Conservation (phyloP, 768 basidiomycete genomes). For the Lentinula aciculospora region DNA sequence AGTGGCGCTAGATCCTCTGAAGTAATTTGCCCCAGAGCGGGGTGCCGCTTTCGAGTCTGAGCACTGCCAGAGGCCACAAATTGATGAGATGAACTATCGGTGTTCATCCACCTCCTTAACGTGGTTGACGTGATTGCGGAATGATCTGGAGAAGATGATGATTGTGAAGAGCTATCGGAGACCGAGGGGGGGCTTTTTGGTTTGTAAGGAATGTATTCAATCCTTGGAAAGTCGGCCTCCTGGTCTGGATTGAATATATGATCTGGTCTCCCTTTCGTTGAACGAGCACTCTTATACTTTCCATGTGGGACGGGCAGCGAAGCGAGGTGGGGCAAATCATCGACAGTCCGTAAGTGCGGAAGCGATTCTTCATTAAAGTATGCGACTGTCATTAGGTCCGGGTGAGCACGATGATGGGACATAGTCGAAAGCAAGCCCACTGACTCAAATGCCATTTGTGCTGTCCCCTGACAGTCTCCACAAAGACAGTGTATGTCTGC, state of each 20-base stretch:
- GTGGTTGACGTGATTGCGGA: background rate
- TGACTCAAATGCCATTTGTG: conserved; percentile 81
- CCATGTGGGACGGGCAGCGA: conserved; percentile 15
- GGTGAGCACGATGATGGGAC: conserved; percentile 6
- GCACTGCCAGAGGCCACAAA: background rate
- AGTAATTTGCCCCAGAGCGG: conserved; percentile 1
- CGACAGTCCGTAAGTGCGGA: conserved; percentile 52
- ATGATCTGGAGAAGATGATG: background rate
- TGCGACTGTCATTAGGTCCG: conserved; percentile 43
- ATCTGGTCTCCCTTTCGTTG: conserved; percentile 51
- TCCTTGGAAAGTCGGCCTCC: conserved; percentile 28
- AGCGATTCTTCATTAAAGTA: conserved; percentile 75
- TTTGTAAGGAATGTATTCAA: conserved; percentile 42
- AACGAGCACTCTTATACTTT: conserved; percentile 67
- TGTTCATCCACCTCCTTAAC: conserved; percentile 8
- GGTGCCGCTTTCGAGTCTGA: background rate
- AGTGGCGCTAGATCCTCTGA: conserved; percentile 51
- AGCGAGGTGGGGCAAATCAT: conserved; percentile 50
- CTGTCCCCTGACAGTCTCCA: conserved; percentile 59
- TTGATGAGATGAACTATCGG: conserved; percentile 2
- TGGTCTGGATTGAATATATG: conserved; percentile 44
- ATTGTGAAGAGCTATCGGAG: conserved; percentile 3
- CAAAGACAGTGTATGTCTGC: conserved; percentile 78
- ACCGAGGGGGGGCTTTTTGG: conserved; percentile 14
- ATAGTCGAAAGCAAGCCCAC: conserved; percentile 19